Base-by-base conservation (phyloP, 805 yeast species). In the Cyberlindnera mycetangii region DNA sequence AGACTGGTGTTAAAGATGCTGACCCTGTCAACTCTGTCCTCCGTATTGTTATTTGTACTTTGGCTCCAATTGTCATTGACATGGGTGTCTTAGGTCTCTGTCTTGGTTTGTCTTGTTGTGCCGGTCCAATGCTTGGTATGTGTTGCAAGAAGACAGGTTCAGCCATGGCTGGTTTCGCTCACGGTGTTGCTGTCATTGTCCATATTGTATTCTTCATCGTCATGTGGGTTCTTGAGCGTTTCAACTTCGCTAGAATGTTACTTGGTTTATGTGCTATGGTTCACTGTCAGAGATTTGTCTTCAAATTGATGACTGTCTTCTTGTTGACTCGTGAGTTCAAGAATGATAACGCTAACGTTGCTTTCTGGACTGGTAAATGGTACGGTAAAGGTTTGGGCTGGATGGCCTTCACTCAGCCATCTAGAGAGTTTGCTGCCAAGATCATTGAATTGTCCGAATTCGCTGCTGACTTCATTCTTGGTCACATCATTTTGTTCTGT, bases 321-420 rank as follows among this genome's bases (percentile, higher is more conserved):
- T 71, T 83, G 68, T 74, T 95, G 63, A 88, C 97, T 42, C 83
- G 99, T 75, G 99, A 93, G 72, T 89, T 89, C 76, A 89, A 89
- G 82, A 87, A 86, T 59, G 97, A 92, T 70, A 88, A 83, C 63
- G 75, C 98, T 30, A 93, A 93, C 73, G 85, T 95, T 58, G 98
- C 99, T 22, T 93, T 95, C 95, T 93, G 99, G 99, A 87, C 96
- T 47, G 99, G 99, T 77, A 90, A 89, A 70, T 93, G 99, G 99
- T 89, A 90, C 67, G 93, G 95, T 48, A 75, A 87, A 49, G 93
- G 96, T 62, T 71, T 92, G 68, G 99, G 98, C 48, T 81, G 83
- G 80, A 81, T 84, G 78, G 96, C 97, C 17, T 79, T 86, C 76
- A 83, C 98, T 27, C 98, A 92, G 73, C 99, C 99, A 51, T 64